Evolutionary conservation across 1,284 basidiomycete genomes (phyloP), one percentile per base, ranked within the genome.

Genomic region (Paramarasmius palmivorus): DNA sequence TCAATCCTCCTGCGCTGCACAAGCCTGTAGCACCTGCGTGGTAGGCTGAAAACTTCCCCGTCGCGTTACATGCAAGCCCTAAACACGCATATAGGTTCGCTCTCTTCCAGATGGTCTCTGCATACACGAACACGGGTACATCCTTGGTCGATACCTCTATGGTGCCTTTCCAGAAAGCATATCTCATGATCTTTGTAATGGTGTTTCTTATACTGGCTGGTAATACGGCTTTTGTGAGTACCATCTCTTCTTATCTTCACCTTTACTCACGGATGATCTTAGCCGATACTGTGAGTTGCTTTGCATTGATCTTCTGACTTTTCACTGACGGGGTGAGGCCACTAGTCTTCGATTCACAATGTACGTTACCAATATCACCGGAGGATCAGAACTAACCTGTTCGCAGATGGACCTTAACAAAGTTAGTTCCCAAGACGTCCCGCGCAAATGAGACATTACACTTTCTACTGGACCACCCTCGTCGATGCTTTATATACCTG

Each of bases 401-500:
- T 10, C 14, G 17, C 19, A 93, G 90, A 53, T 98, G 94, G 94
- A 65, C 70, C 9, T 64, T 90, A 44, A 81, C 85, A 19, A 89
- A 89, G 64, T 52, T 83, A 14, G 81, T 88, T 15, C 84, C 86
- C 1, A 65, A 66, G 8, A 62, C 65, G 0, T 92, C 90, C 8
- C 80, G 84, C 1, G 62, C 82, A 0, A 79, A 86, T 55, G 93
- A 97, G 71, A 94, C 94, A 0, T 74, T 97, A 1, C 86, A 88
- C 54, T 99, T 99, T 69, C 78, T 99, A 5, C 81, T 99, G 17
- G 95, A 98, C 65, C 96, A 98, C 65, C 96, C 96, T n/a, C 83
- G 95, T 22, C 83, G 95, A 59, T 94, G 96, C 73, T 98, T 93
- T 66, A 86, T 96, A 39, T 95, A 97, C 68, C 82, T 99, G 6